phyloP scores from a whole-genome alignment of 768 basidiomycete genomes.

The Tephrocybe sp. region DNA sequence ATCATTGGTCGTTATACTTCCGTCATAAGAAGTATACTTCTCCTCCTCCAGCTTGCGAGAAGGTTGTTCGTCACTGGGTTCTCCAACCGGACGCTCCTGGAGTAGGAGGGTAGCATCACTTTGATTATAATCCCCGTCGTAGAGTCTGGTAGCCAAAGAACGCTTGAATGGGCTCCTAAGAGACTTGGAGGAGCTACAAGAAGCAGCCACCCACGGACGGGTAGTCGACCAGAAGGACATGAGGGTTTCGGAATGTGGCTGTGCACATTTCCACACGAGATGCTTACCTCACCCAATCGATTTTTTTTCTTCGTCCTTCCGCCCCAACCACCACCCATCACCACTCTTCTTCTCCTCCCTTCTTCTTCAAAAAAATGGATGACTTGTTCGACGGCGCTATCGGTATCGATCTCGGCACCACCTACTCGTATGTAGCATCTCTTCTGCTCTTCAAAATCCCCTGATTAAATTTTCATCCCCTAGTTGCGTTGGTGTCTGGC shows the following conservation, averaged over 20 bases:
- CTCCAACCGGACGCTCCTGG: no score
- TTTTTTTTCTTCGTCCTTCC: slow-evolving; percentile 37
- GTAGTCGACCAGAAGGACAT: slow-evolving; percentile 36
- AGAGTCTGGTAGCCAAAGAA: neutral
- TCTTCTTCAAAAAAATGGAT: slow-evolving; percentile 60
- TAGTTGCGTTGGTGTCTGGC: slow-evolving; percentile 99
- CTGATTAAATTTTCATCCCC: slow-evolving; percentile 20
- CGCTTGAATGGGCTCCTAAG: slow-evolving; percentile 13
- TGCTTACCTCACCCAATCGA: slow-evolving; percentile 57
- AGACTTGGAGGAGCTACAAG: slow-evolving; percentile 24
- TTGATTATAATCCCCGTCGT: no score
- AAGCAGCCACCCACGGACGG: slow-evolving; percentile 33
- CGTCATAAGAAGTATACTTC: slow-evolving; percentile 33
- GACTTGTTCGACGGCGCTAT: slow-evolving; percentile 95
- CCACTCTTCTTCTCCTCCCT: slow-evolving; percentile 27
- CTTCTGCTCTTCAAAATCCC: neutral
- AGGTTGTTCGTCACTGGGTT: no score
- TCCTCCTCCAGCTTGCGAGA: slow-evolving; percentile 5
- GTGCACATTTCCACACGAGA: slow-evolving; percentile 34
- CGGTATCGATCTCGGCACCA: slow-evolving; percentile 96
- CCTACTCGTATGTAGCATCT: slow-evolving; percentile 74
- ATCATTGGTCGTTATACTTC: slow-evolving; percentile 19
- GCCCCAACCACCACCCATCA: slow-evolving; percentile 36
- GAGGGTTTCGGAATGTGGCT: slow-evolving; percentile 35
- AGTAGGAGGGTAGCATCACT: no score